A percentile compares a stretch with the other conserved stretches of the same genome.
Evolutionary conservation across 176 grass and related monocot species (phyloP).

Genomic region (Juncus inflexus): DNA sequence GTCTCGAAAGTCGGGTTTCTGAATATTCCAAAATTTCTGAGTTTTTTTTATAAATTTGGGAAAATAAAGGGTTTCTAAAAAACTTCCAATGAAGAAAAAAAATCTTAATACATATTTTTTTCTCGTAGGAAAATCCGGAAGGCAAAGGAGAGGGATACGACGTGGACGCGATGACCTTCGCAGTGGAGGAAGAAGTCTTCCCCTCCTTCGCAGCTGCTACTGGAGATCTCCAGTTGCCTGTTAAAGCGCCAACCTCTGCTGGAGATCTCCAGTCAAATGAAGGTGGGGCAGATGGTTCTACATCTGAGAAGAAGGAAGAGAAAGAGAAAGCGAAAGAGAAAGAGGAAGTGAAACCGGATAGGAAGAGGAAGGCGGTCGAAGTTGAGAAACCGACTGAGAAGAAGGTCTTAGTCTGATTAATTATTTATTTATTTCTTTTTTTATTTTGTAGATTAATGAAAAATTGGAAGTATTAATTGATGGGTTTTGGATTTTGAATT

Average conservation of each 20-base stretch:
- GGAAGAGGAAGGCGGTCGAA: constrained; percentile 67
- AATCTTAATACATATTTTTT: not conserved
- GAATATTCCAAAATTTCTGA: too few relatives aligned
- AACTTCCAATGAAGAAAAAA: too few relatives aligned
- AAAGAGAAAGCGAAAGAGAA: constrained; percentile 43
- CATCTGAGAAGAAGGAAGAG: constrained; percentile 34
- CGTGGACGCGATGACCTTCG: constrained; percentile 88
- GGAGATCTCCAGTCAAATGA: constrained; percentile 30
- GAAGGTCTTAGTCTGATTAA: constrained; percentile 44
- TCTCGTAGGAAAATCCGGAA: constrained; percentile 51
- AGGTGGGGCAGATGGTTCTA: constrained; percentile 32
- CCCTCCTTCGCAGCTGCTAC: constrained; percentile 30
- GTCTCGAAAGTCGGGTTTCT: too few relatives aligned
- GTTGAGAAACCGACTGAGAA: constrained; percentile 69
- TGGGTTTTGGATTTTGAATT: constrained; percentile 14
- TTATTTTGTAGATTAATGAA: constrained; percentile 16
- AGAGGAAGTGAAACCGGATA: constrained; percentile 50
- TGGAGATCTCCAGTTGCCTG: constrained; percentile 30
- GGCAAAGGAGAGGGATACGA: constrained; percentile 49
- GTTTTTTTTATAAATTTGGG: too few relatives aligned
- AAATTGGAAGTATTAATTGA: constrained; percentile 4
- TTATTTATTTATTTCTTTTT: constrained; percentile 12
- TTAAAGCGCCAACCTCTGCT: constrained; percentile 38
- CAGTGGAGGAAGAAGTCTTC: constrained; percentile 75
- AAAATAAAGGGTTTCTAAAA: too few relatives aligned